phyloP scores from a whole-genome alignment of 768 basidiomycete genomes.

The Butyriboletus loyo region DNA sequence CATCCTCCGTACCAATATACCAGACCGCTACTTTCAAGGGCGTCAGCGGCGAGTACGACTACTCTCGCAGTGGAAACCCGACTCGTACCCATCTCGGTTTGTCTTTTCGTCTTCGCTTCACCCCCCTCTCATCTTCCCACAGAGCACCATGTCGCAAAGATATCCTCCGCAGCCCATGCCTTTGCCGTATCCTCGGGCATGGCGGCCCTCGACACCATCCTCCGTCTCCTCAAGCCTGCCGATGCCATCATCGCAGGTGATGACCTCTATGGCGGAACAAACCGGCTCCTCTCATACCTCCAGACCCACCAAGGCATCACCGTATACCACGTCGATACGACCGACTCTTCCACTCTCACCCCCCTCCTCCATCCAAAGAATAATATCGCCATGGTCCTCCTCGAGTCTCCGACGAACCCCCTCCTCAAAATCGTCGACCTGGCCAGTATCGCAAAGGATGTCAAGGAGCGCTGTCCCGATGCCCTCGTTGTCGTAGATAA shows the following conservation, averaged over 20 bases:
- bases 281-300: slow-evolving; percentile 89
- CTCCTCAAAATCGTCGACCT: slow-evolving; percentile 93
- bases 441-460: slow-evolving; percentile 74
- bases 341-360: slow-evolving; percentile 60
- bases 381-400: slow-evolving; percentile 90
- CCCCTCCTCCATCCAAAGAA: slow-evolving; percentile 57
- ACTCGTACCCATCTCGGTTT: slow-evolving; percentile 91
- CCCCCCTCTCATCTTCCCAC: slow-evolving; percentile 5
- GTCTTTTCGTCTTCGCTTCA: slow-evolving; percentile 15
- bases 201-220: slow-evolving; percentile 95
- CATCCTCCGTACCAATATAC: slow-evolving; percentile 95
- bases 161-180: slow-evolving; percentile 87
- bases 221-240: slow-evolving; percentile 92
- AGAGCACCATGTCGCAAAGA: slow-evolving; percentile 98
- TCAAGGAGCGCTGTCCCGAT: slow-evolving; percentile 77
- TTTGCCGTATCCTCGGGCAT: slow-evolving; percentile 96
- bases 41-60: slow-evolving; percentile 85
- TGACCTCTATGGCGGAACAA: slow-evolving; percentile 96
- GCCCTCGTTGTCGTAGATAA: slow-evolving; percentile 92
- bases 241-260: slow-evolving; percentile 95
- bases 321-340: slow-evolving; percentile 94
- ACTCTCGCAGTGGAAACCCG: slow-evolving; percentile 93
- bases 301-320: slow-evolving; percentile 82
- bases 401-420: slow-evolving; percentile 97
- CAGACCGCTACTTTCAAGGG: slow-evolving; percentile 99